phyloP scores from a whole-genome alignment of 805 yeast genomes.

The Ogataea nakhonphanomensis region DNA sequence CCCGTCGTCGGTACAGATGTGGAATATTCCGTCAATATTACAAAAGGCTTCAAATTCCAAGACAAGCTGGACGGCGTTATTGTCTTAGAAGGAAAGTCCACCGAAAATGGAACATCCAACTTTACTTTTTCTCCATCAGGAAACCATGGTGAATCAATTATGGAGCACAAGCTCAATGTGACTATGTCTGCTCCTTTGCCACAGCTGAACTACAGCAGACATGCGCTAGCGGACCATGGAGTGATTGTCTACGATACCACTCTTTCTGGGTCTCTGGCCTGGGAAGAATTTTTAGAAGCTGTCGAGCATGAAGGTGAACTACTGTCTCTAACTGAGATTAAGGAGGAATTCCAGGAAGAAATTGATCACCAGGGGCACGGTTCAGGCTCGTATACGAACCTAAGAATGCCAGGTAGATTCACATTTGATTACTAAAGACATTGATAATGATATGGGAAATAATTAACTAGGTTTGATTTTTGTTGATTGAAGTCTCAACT shows the following conservation, averaged over 20 bases:
- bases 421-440: not conserved
- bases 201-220: constrained; percentile 26
- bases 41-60: constrained; percentile 20
- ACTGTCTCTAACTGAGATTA: too few species aligned
- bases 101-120: constrained; percentile 45
- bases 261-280: constrained; percentile 5
- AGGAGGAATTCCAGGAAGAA: too few species aligned
- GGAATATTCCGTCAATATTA: constrained; percentile 30
- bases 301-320: not conserved
- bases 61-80: constrained; percentile 21
- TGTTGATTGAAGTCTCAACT: constrained; percentile 16
- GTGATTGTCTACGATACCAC: constrained; percentile 29
- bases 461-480: not conserved
- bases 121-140: constrained; percentile 43
- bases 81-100: constrained; percentile 26
- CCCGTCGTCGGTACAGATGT: constrained; percentile 24
- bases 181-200: constrained; percentile 23
- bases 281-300: not conserved
- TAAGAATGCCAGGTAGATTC: too few species aligned
- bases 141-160: constrained; percentile 43
- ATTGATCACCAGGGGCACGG: too few species aligned
- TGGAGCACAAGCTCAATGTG: constrained; percentile 33
- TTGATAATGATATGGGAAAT: not conserved
- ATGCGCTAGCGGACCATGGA: constrained; percentile 32
- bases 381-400: too few species aligned